These are phyloP conservation scores for Teratosphaeriaceae sp. DNA, from an alignment of 2,329 filamentous ascomycete species.

Conservation along the genomic window DNA sequence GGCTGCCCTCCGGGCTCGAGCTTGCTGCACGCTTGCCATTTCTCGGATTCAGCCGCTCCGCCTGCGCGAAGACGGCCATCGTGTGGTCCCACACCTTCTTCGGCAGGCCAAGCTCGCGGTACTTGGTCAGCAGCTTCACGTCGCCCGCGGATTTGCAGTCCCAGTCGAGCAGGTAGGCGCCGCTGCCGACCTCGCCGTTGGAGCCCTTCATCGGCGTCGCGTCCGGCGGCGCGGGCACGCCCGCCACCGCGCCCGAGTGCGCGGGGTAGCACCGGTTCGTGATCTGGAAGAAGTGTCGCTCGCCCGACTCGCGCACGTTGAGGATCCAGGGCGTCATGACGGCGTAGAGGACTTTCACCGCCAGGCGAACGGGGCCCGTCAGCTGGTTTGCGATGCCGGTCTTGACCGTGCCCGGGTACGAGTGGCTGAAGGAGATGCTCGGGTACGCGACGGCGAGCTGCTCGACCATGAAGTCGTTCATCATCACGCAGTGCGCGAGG, in stretches of 20 bases:
- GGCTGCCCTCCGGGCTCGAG: slow-evolving; percentile 20
- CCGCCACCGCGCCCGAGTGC: slow-evolving; percentile 15
- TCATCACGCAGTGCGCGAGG: slow-evolving; percentile 39
- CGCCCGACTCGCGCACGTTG: slow-evolving; percentile 37
- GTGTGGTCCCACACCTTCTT: slow-evolving; percentile 32
- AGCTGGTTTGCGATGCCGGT: slow-evolving; percentile 37
- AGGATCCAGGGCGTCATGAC: slow-evolving; percentile 34
- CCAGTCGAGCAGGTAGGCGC: slow-evolving; percentile 33
- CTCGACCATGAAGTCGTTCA: slow-evolving; percentile 47
- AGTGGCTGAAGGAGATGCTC: slow-evolving; percentile 44
- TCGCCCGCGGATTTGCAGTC: slow-evolving; percentile 31
- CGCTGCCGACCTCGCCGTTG: slow-evolving; percentile 27
- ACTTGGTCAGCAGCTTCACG: slow-evolving; percentile 24
- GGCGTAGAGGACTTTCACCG: slow-evolving; percentile 29
- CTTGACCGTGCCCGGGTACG: slow-evolving; percentile 43
- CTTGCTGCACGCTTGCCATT: slow-evolving; percentile 22
- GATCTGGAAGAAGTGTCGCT: slow-evolving; percentile 40
- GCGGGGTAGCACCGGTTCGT: slow-evolving; percentile 30
- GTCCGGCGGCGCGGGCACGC: slow-evolving; percentile 24
- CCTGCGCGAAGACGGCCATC: slow-evolving; percentile 26
- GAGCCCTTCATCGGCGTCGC: slow-evolving; percentile 23
- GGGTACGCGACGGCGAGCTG: slow-evolving; percentile 43
- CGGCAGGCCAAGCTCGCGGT: slow-evolving; percentile 26
- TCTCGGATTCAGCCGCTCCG: slow-evolving; percentile 19
- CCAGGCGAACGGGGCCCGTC: slow-evolving; percentile 26